A percentile compares a stretch with the other conserved stretches of the same genome.
These are phyloP conservation scores for Zanthoxylum bungeanum DNA, from an alignment of 345 rosid species.

Conservation along the genomic window DNA sequence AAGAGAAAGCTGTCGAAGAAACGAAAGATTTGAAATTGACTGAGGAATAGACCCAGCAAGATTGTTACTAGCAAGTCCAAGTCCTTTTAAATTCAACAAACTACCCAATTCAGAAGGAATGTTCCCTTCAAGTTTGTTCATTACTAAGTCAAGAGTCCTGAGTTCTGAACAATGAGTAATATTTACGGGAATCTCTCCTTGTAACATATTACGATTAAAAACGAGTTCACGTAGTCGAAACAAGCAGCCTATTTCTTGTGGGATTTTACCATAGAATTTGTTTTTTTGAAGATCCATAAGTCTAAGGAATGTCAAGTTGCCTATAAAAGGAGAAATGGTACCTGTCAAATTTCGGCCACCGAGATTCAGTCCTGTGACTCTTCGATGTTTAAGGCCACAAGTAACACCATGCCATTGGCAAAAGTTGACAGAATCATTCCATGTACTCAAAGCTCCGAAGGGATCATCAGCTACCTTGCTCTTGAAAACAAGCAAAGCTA, in stretches of 20 bases:
- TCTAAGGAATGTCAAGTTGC: not conserved
- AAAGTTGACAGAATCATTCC: slow-evolving; percentile 25
- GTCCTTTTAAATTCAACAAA: slow-evolving; percentile 14
- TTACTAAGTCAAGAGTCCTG: slow-evolving; percentile 4
- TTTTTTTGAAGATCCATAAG: not conserved
- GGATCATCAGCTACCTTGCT: slow-evolving; percentile 2
- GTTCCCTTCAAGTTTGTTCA: slow-evolving; percentile 25
- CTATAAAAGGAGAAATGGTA: not conserved
- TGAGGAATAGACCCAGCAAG: slow-evolving; percentile 25
- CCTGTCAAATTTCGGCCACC: not conserved
- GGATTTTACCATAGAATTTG: not conserved
- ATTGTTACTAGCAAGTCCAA: slow-evolving; percentile 22
- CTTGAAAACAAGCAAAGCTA: slow-evolving; percentile 23
- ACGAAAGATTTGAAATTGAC: slow-evolving; percentile 23
- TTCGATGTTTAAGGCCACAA: slow-evolving; percentile 21
- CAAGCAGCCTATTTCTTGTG: not conserved
- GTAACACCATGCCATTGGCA: slow-evolving; percentile 29
- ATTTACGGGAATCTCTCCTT: slow-evolving; percentile 26
- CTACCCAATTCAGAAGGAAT: slow-evolving; percentile 27
- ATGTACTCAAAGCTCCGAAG: slow-evolving; percentile 7
- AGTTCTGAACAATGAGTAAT: slow-evolving; percentile 25
- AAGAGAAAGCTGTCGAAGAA: not conserved
- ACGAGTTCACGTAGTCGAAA: not conserved
- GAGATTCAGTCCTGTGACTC: slow-evolving; percentile 21
- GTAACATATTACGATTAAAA: slow-evolving; percentile 3